Conservation (phyloP, 2,329 filamentous ascomycete species). For the Xylaria sp. region DNA sequence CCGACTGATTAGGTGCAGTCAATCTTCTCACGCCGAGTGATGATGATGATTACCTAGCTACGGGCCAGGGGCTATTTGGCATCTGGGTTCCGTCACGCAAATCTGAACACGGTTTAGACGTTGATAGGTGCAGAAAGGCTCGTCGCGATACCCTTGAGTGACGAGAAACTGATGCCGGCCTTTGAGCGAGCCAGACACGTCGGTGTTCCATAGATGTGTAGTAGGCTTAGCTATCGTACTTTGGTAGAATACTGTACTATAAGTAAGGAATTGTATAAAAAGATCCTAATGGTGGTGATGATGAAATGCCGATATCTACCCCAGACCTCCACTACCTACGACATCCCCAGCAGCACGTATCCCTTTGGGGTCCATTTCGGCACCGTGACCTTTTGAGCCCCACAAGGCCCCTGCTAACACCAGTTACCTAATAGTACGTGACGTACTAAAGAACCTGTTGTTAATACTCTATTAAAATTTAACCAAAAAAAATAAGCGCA, state of each 20-base stretch:
- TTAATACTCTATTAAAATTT: too few species aligned
- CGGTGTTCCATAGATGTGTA: neutral
- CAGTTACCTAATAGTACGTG: too few species aligned
- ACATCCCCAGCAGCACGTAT: neutral
- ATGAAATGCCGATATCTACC: conserved; percentile 2
- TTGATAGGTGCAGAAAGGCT: neutral
- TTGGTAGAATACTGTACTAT: too few species aligned
- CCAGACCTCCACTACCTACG: conserved; percentile 6
- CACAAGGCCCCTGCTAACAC: too few species aligned
- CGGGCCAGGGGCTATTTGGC: neutral
- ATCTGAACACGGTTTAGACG: neutral
- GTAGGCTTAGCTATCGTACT: neutral
- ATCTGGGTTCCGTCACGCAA: neutral
- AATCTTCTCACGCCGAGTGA: neutral
- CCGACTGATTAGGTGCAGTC: neutral
- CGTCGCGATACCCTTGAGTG: neutral
- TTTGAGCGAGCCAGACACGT: neutral
- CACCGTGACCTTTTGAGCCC: too few species aligned
- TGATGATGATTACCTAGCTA: neutral
- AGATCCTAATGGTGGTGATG: neutral
- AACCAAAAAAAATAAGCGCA: too few species aligned
- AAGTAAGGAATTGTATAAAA: neutral
- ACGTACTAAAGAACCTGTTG: too few species aligned
- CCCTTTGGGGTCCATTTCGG: too few species aligned
- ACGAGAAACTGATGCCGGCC: neutral